phyloP scores from a whole-genome alignment of 352 stramenopile species.

The Globisporangium nagaii region DNA sequence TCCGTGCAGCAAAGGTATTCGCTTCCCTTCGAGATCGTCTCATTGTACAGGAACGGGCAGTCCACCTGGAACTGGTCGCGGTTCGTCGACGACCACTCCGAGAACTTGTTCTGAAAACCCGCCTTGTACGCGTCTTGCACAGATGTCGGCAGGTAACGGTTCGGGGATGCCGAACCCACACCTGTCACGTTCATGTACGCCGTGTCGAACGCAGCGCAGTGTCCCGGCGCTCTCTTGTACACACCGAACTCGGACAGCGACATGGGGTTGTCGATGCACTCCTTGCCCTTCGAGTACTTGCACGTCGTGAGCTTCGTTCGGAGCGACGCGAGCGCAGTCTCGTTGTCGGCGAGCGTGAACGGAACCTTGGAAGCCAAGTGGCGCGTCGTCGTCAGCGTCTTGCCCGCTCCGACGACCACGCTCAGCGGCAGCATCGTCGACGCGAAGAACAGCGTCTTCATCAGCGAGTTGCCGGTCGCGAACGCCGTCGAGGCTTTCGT shows the following conservation, averaged over 20 bases:
- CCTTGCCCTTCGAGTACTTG: conserved; percentile 53
- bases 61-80: conserved; percentile 57
- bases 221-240: conserved; percentile 30
- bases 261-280: conserved; percentile 42
- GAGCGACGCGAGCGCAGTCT: conserved; percentile 21
- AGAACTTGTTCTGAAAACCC: conserved; percentile 57
- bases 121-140: conserved; percentile 36
- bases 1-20: conserved; percentile 66
- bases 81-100: conserved; percentile 45
- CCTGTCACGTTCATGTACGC: conserved; percentile 34
- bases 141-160: conserved; percentile 47
- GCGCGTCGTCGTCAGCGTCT: conserved; percentile 9
- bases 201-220: conserved; percentile 48
- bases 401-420: conserved; percentile 6
- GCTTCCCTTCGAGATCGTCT: conserved; percentile 31
- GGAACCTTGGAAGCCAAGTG: conserved; percentile 17
- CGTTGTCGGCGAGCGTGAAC: conserved; percentile 37
- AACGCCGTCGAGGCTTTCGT: conserved; percentile 7
- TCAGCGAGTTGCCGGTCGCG: conserved; percentile 4
- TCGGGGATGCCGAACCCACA: conserved; percentile 27
- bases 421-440: conserved; percentile 12
- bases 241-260: conserved; percentile 27
- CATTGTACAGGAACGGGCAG: conserved; percentile 54
- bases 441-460: conserved; percentile 14
- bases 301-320: conserved; percentile 42